Evolutionary conservation across 805 yeast species (phyloP).

Genomic region (Debaryomyces maramus): DNA sequence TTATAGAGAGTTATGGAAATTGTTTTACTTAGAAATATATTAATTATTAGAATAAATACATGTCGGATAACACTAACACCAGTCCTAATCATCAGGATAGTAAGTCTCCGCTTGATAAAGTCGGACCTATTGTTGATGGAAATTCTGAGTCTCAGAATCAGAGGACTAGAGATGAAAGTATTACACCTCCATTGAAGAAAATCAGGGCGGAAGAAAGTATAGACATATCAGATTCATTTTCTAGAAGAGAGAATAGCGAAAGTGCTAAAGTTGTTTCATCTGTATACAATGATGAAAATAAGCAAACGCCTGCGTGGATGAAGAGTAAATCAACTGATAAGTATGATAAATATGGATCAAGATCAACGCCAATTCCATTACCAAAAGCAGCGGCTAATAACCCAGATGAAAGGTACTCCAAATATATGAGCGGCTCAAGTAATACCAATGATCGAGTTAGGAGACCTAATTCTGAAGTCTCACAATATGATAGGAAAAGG

Average conservation of each 20-base stretch:
- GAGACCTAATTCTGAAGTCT: constrained; percentile 1
- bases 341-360: constrained; percentile 42
- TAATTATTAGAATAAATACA: too few species aligned
- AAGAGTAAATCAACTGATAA: constrained; percentile 28
- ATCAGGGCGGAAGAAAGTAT: constrained; percentile 8
- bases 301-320: constrained; percentile 42
- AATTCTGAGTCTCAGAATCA: not conserved
- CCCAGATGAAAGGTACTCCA: constrained; percentile 12
- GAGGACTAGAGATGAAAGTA: not conserved
- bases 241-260: constrained; percentile 18
- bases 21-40: too few species aligned
- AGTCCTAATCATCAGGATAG: not conserved
- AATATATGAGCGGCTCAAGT: constrained; percentile 8
- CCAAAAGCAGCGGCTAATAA: constrained; percentile 4
- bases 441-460: constrained; percentile 6
- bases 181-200: constrained; percentile 2
- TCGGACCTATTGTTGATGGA: not conserved
- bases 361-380: constrained; percentile 7
- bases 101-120: not conserved
- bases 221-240: constrained; percentile 22
- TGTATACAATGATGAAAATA: constrained; percentile 25
- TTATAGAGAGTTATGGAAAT: too few species aligned
- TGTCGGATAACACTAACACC: not conserved
- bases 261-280: constrained; percentile 15
- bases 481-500: constrained; percentile 7